Evolutionary conservation across 2,329 filamentous ascomycete species (phyloP).

Genomic region (Clonostachys chloroleuca): DNA sequence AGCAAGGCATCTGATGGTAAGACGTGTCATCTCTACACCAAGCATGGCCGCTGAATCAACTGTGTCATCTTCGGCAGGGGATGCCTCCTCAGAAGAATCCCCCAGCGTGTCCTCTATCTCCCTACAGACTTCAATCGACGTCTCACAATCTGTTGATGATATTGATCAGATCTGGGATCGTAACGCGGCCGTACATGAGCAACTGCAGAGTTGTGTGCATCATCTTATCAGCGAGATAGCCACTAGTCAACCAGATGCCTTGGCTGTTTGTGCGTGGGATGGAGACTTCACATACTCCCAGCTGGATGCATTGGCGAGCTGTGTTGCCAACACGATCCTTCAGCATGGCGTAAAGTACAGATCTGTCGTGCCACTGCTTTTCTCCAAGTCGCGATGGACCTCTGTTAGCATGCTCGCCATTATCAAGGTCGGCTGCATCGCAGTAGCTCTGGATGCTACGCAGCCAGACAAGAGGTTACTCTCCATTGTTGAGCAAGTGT

Average conservation of each 20-base stretch:
- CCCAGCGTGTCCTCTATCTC: too few relatives aligned
- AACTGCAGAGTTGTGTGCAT: neutral
- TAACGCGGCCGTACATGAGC: neutral
- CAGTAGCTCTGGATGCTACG: conserved; percentile 7
- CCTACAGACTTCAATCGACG: too few relatives aligned
- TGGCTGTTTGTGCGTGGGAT: conserved; percentile 37
- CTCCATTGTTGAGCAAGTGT: neutral
- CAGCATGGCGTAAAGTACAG: conserved; percentile 38
- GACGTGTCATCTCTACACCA: too few relatives aligned
- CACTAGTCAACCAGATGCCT: conserved; percentile 13
- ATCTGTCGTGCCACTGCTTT: conserved; percentile 44
- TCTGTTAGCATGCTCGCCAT: conserved; percentile 10
- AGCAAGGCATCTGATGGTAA: too few relatives aligned
- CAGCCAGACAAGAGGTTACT: too few relatives aligned
- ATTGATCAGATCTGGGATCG: neutral
- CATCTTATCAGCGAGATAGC: neutral
- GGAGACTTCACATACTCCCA: conserved; percentile 12
- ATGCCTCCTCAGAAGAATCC: too few relatives aligned
- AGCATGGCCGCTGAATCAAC: too few relatives aligned
- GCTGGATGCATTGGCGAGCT: neutral
- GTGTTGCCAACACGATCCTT: conserved; percentile 19
- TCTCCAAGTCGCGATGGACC: conserved; percentile 19
- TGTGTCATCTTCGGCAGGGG: too few relatives aligned
- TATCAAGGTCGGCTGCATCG: conserved; percentile 9
- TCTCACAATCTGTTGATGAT: neutral